Evolutionary conservation across 129 eudicot genomes (phyloP).

Genomic region (Centaurea solstitialis): DNA sequence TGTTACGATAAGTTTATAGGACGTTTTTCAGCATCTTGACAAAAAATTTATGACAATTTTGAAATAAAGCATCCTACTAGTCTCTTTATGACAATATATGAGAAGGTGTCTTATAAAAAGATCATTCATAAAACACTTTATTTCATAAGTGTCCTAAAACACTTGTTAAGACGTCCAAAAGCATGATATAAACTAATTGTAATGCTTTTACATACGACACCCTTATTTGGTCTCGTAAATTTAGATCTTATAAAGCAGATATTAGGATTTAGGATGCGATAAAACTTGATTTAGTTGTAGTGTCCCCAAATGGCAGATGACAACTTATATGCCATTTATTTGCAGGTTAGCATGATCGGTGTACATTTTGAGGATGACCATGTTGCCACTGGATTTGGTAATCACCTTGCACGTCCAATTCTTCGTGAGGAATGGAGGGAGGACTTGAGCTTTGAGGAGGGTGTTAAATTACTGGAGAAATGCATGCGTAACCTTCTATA

Average conservation of each 20-base stretch:
- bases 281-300: too few species aligned
- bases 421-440: constrained; percentile 95
- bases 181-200: not conserved
- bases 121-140: not conserved
- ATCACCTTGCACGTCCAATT: constrained; percentile 87
- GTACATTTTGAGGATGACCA: constrained; percentile 80
- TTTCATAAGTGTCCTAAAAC: not conserved
- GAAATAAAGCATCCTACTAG: not conserved
- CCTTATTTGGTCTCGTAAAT: not conserved
- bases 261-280: too few species aligned
- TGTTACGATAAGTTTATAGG: not conserved
- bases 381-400: constrained; percentile 93
- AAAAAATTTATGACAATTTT: not conserved
- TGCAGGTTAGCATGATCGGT: constrained; percentile 85
- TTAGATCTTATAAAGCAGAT: not conserved
- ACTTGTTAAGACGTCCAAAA: not conserved
- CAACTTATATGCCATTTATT: not conserved
- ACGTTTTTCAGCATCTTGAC: not conserved
- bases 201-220: not conserved
- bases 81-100: too few species aligned
- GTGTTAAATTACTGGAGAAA: constrained; percentile 79
- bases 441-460: constrained; percentile 78
- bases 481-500: constrained; percentile 96
- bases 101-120: not conserved
- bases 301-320: too few species aligned